Conservation (phyloP, 1,284 basidiomycete species). For the Stereum hirsutum region DNA sequence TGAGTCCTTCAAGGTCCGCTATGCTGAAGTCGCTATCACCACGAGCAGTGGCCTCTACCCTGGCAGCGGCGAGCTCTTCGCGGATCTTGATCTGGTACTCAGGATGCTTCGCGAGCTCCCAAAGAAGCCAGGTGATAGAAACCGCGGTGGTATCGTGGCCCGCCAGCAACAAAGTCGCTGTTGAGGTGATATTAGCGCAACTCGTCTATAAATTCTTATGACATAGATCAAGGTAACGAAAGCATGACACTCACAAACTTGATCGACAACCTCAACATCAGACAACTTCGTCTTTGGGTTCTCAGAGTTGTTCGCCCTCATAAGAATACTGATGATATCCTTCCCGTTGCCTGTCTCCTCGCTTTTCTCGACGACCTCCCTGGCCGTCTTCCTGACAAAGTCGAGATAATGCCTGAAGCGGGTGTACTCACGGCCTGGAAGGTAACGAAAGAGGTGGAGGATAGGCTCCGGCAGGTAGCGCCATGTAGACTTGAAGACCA, state of each 20-base stretch:
- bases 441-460: constrained; percentile 14
- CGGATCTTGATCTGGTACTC: constrained; percentile 42
- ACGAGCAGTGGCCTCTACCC: constrained; percentile 35
- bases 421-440: constrained; percentile 15
- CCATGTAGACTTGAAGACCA: constrained; percentile 18
- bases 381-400: constrained; percentile 14
- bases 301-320: constrained; percentile 15
- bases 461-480: constrained; percentile 14
- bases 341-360: constrained; percentile 9
- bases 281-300: constrained; percentile 13
- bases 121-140: constrained; percentile 21
- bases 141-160: constrained; percentile 26
- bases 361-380: constrained; percentile 12
- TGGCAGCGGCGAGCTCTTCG: constrained; percentile 32
- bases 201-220: too few relatives aligned
- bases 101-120: constrained; percentile 36
- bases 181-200: background rate
- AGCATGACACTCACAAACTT: constrained; percentile 10
- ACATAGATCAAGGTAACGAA: background rate
- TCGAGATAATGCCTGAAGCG: constrained; percentile 16
- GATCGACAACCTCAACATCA: constrained; percentile 20
- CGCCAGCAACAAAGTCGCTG: constrained; percentile 21
- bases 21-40: constrained; percentile 21
- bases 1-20: constrained; percentile 49
- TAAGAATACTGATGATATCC: constrained; percentile 21